These are phyloP conservation scores for Amauroascus niger DNA, from an alignment of 2,329 filamentous ascomycete species.

Conservation along the genomic window DNA sequence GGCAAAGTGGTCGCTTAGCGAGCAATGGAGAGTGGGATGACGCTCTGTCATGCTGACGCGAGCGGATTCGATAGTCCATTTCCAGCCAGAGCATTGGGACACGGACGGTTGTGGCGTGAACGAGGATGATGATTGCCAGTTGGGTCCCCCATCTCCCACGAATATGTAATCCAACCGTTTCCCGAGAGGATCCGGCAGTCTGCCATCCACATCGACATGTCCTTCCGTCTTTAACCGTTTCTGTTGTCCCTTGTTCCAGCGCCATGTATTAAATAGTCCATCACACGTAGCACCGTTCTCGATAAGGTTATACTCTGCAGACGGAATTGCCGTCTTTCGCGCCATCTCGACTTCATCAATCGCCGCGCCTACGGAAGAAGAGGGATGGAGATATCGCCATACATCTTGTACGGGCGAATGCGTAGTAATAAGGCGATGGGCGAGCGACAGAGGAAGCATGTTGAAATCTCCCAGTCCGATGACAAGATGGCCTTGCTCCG, in stretches of 20 bases:
- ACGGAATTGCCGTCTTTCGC: conserved; percentile 58
- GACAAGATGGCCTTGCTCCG: conserved; percentile 70
- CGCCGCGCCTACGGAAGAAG: conserved; percentile 68
- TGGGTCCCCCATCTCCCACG: conserved; percentile 47
- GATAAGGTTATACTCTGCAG: conserved; percentile 64
- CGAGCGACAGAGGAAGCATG: conserved; percentile 79
- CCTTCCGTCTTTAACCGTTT: conserved; percentile 57
- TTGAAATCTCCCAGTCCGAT: conserved; percentile 91
- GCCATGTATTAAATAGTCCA: conserved; percentile 81
- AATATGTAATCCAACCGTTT: conserved; percentile 95
- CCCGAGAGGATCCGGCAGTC: conserved; percentile 60
- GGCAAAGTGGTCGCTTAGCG: conserved; percentile 89
- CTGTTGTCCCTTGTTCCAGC: conserved; percentile 65
- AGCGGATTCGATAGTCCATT: conserved; percentile 62
- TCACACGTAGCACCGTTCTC: conserved; percentile 85
- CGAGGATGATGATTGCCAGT: background rate
- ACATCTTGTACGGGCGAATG: conserved; percentile 69
- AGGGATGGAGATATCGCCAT: conserved; percentile 75
- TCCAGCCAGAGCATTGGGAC: conserved; percentile 25
- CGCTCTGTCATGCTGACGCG: conserved; percentile 71
- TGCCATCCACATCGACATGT: conserved; percentile 54
- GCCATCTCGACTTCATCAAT: conserved; percentile 57
- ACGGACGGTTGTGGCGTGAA: background rate
- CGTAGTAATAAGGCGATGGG: conserved; percentile 70
- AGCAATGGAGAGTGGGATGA: conserved; percentile 72